Conservation (phyloP, 1,139 yeast genomes). For the Chernovozyma sophiae-reginae region DNA sequence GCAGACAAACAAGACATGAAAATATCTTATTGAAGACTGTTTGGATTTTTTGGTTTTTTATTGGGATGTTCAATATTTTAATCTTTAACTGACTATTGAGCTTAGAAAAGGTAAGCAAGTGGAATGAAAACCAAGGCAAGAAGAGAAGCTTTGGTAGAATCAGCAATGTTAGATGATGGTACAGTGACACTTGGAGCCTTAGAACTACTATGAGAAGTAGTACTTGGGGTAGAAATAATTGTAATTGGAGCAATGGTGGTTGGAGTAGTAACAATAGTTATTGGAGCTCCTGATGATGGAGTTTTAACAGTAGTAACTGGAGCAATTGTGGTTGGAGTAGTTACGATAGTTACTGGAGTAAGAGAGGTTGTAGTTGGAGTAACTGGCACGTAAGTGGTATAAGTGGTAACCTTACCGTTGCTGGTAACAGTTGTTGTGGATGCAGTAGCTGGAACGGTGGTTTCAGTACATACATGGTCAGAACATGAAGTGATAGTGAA, state of each 20-base stretch:
- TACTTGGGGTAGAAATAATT: neutral
- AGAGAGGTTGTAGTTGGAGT: slow-evolving; percentile 14
- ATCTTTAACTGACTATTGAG: neutral
- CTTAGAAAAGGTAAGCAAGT: slow-evolving; percentile 24
- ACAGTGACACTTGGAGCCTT: slow-evolving; percentile 11
- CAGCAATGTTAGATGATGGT: slow-evolving; percentile 17
- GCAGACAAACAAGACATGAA: neutral
- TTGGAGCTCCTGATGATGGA: slow-evolving; percentile 9
- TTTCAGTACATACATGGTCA: slow-evolving; percentile 14
- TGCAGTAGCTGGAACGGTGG: slow-evolving; percentile 19
- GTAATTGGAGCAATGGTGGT: neutral
- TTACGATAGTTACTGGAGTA: slow-evolving; percentile 10
- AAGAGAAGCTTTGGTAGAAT: slow-evolving; percentile 24
- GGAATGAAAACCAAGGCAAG: slow-evolving; percentile 25
- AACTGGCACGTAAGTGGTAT: slow-evolving; percentile 14
- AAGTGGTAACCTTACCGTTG: slow-evolving; percentile 9
- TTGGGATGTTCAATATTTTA: neutral
- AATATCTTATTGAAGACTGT: too few relatives aligned
- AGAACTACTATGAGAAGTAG: slow-evolving; percentile 8
- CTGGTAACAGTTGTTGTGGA: slow-evolving; percentile 12
- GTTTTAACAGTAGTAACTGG: slow-evolving; percentile 11
- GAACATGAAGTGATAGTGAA: slow-evolving; percentile 9
- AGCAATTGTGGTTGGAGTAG: slow-evolving; percentile 7
- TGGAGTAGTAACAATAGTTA: slow-evolving; percentile 8
- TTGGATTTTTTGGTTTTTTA: neutral